These are phyloP conservation scores for Piper longum DNA, from an alignment of 164 flowering plant genomes.

Conservation along the genomic window DNA sequence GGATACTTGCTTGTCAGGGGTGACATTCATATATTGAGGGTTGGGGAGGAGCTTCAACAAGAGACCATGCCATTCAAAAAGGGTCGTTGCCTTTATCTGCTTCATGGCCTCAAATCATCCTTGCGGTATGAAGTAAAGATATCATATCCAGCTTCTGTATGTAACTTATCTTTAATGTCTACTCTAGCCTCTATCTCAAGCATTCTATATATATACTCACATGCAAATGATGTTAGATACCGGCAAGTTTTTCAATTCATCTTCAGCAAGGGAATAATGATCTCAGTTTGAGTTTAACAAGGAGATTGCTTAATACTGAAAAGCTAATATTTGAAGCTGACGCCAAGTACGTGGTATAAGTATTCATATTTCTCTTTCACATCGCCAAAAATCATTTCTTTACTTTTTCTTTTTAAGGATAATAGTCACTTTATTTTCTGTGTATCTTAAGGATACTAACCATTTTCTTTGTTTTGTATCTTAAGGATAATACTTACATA, in stretches of 20 bases:
- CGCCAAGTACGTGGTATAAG: constrained; percentile 19
- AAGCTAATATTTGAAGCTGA: constrained; percentile 69
- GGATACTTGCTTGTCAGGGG: not conserved
- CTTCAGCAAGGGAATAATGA: constrained; percentile 27
- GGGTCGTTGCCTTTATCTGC: constrained; percentile 54
- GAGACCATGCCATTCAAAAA: constrained; percentile 53
- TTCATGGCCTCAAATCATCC: constrained; percentile 53
- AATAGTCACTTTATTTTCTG: too few relatives aligned
- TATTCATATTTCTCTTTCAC: not conserved
- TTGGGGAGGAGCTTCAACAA: constrained; percentile 51
- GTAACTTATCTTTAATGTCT: constrained; percentile 14
- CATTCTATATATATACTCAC: constrained; percentile 7
- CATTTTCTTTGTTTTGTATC: too few relatives aligned
- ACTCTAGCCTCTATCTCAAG: too few relatives aligned
- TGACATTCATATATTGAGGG: constrained; percentile 32
- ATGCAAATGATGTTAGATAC: constrained; percentile 34
- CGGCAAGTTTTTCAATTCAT: constrained; percentile 65
- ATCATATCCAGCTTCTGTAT: constrained; percentile 99
- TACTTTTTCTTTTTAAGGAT: too few relatives aligned
- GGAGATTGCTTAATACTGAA: constrained; percentile 80
- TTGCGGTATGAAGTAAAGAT: constrained; percentile 98
- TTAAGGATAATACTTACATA: constrained; percentile 16
- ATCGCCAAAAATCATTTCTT: too few relatives aligned
- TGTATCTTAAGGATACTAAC: too few relatives aligned
- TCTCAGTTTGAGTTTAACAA: constrained; percentile 18